phyloP scores from a whole-genome alignment of 176 grass and related monocot genomes.

The Oryza officinalis region DNA sequence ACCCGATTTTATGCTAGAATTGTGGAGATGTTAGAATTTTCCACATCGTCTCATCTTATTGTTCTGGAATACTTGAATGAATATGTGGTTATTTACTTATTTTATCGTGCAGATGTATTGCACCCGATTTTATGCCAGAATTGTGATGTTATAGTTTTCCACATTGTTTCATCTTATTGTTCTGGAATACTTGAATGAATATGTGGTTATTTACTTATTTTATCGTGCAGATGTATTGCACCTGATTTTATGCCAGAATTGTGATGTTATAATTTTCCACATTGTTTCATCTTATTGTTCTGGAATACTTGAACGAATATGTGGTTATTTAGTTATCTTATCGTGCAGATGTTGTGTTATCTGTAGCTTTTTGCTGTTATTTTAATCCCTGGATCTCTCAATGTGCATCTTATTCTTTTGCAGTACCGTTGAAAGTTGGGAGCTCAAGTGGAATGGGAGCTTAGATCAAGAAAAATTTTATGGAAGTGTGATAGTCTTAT shows the following conservation, averaged over 20 bases:
- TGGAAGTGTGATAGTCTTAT: neutral
- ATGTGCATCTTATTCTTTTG: neutral
- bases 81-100: neutral
- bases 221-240: neutral
- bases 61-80: neutral
- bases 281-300: neutral
- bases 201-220: neutral
- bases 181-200: neutral
- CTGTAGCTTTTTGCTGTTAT: neutral
- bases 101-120: neutral
- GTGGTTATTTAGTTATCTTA: neutral
- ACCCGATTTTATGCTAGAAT: neutral
- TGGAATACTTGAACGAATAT: neutral
- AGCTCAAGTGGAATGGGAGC: conserved; percentile 3
- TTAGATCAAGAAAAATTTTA: neutral
- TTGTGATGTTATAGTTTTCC: neutral
- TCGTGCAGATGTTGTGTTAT: neutral
- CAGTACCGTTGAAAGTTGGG: conserved; percentile 45
- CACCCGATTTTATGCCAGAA: no score
- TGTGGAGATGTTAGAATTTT: neutral
- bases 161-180: neutral
- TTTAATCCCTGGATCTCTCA: neutral
- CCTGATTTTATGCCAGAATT: no score
- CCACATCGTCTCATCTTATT: neutral
- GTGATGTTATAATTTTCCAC: neutral